Conservation (phyloP, 805 yeast genomes). For the Naumovozyma castellii region DNA sequence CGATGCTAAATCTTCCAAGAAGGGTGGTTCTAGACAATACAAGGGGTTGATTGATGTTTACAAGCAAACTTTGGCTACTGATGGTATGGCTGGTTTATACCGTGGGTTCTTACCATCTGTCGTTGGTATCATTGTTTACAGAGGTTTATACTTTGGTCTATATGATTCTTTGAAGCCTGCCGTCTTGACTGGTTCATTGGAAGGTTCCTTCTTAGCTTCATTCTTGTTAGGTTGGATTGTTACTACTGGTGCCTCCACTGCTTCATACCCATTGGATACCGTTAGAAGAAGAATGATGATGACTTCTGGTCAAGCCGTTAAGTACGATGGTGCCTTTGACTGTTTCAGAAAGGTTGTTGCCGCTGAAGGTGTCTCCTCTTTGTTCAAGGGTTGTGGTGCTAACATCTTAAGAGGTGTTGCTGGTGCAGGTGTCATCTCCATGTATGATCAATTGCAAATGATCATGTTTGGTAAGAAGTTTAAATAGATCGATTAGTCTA, state of each 20-base stretch:
- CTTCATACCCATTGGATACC: constrained; percentile 98
- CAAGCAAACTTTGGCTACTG: constrained; percentile 89
- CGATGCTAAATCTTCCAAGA: constrained; percentile 83
- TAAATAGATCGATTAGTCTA: constrained; percentile 36
- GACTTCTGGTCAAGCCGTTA: constrained; percentile 98
- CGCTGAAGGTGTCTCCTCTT: constrained; percentile 86
- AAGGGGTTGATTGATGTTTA: constrained; percentile 94
- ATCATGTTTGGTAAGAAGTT: constrained; percentile 94
- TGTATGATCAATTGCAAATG: constrained; percentile 94
- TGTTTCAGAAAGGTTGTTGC: constrained; percentile 87
- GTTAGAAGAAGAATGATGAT: constrained; percentile 99
- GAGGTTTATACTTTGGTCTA: constrained; percentile 98
- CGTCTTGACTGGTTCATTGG: constrained; percentile 86
- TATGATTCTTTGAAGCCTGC: constrained; percentile 95
- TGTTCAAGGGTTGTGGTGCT: constrained; percentile 99
- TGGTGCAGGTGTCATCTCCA: constrained; percentile 98
- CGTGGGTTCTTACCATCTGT: constrained; percentile 99
- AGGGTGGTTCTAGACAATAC: constrained; percentile 92
- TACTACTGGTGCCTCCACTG: constrained; percentile 97
- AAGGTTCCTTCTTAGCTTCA: constrained; percentile 90
- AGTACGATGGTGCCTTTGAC: constrained; percentile 91
- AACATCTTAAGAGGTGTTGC: constrained; percentile 99
- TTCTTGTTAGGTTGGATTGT: constrained; percentile 96
- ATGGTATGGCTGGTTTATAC: constrained; percentile 97
- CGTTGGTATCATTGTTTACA: constrained; percentile 94